Percentiles rank a stretch among this genome's conserved stretches.
These are phyloP conservation scores for Acmispon strigosus DNA, from an alignment of 306 rosid genomes.

Conservation along the genomic window DNA sequence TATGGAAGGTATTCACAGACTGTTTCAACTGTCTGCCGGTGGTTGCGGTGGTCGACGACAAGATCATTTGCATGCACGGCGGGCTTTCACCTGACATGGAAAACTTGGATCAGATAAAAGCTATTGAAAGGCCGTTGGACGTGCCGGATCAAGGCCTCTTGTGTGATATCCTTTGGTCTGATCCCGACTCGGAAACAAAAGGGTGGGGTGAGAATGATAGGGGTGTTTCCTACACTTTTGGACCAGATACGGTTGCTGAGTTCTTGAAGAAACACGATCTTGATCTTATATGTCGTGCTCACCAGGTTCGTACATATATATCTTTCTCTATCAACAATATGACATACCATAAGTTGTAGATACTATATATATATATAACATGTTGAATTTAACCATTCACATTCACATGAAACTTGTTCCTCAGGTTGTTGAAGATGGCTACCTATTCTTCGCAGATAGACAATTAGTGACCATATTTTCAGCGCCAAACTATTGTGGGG, in stretches of 20 bases:
- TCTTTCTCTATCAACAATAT: background rate
- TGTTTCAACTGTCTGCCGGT: conserved; percentile 86
- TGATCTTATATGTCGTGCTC: conserved; percentile 85
- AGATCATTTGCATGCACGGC: conserved; percentile 88
- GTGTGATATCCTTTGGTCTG: conserved; percentile 90
- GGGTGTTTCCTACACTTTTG: conserved; percentile 89
- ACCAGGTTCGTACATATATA: conserved; percentile 66
- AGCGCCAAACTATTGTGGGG: conserved; percentile 93
- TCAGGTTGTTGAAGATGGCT: conserved; percentile 92
- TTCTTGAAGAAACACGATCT: conserved; percentile 80
- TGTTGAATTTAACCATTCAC: too few species aligned
- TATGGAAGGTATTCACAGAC: conserved; percentile 81
- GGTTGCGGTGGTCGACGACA: conserved; percentile 75
- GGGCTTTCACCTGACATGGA: conserved; percentile 82
- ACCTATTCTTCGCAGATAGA: conserved; percentile 86
- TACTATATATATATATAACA: too few species aligned
- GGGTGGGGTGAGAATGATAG: conserved; percentile 97
- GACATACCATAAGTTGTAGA: too few species aligned
- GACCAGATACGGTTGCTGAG: conserved; percentile 65
- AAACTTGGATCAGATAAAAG: conserved; percentile 49
- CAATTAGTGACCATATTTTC: conserved; percentile 83
- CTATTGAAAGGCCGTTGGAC: conserved; percentile 67
- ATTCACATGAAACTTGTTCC: background rate
- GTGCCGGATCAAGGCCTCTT: conserved; percentile 90
- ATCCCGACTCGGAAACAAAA: conserved; percentile 58